phyloP scores from a whole-genome alignment of 73 alveolate species.

The Paramecium tetraurelia region DNA sequence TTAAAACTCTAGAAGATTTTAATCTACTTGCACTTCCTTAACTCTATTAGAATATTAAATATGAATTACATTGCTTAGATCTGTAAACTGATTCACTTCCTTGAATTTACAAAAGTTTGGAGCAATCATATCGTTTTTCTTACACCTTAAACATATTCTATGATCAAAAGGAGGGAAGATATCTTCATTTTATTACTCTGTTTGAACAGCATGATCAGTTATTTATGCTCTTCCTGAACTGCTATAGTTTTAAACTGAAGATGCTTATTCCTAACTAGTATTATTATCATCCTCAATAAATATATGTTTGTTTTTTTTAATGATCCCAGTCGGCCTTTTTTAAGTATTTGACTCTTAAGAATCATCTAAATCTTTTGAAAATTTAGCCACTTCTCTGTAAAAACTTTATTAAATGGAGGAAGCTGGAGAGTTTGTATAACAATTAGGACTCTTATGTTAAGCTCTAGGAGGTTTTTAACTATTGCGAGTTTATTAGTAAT shows the following conservation, averaged over 20 bases:
- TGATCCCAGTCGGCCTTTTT: slow-evolving; percentile 10
- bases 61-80: background rate
- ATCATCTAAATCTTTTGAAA: background rate
- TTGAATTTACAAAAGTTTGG: slow-evolving; percentile 42
- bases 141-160: slow-evolving; percentile 49
- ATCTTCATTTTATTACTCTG: slow-evolving; percentile 20
- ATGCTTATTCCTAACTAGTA: background rate
- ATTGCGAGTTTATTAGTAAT: background rate
- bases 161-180: slow-evolving; percentile 47
- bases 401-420: slow-evolving; percentile 44
- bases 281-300: slow-evolving; percentile 16
- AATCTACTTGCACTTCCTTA: background rate
- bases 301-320: background rate
- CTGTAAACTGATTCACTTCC: slow-evolving; percentile 26
- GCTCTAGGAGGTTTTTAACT: slow-evolving; percentile 52
- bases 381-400: slow-evolving; percentile 37
- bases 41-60: background rate
- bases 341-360: background rate
- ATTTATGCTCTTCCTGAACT: background rate
- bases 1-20: slow-evolving; percentile 13
- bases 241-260: slow-evolving; percentile 6
- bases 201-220: background rate
- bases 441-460: background rate
- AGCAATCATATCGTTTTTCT: slow-evolving; percentile 49
- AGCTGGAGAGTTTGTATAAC: slow-evolving; percentile 33